Evolutionary conservation across 2,329 filamentous ascomycete species (phyloP).

Genomic region (Hymenoscyphus infarciens): DNA sequence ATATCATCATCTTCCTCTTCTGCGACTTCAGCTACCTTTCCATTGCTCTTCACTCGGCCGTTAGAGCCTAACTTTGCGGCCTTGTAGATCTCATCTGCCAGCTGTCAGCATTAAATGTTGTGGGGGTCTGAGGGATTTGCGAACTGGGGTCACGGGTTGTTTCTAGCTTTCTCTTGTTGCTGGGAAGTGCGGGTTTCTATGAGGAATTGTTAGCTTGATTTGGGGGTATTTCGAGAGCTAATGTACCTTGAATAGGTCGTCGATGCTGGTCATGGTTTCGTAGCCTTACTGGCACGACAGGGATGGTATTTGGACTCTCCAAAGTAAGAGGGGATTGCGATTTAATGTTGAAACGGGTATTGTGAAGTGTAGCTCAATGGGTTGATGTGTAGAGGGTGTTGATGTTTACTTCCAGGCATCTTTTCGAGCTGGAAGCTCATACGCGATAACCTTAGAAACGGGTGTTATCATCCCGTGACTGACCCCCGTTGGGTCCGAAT

Average conservation of each 20-base stretch:
- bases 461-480: neutral
- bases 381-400: neutral
- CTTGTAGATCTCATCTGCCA: conserved; percentile 60
- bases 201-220: conserved; percentile 10
- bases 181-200: conserved; percentile 36
- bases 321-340: neutral
- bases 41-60: conserved; percentile 38
- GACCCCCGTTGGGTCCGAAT: neutral
- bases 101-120: conserved; percentile 14
- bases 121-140: conserved; percentile 28
- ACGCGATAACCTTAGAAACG: neutral
- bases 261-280: conserved; percentile 29
- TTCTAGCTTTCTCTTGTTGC: conserved; percentile 62
- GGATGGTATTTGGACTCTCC: neutral
- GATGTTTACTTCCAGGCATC: conserved; percentile 3
- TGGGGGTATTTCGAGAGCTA: neutral
- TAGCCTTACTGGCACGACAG: neutral
- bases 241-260: conserved; percentile 32
- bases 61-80: conserved; percentile 51
- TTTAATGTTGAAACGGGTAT: neutral
- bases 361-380: neutral
- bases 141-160: conserved; percentile 59
- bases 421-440: neutral
- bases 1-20: conserved; percentile 42
- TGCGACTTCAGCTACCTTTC: conserved; percentile 28